Percentiles rank a stretch among this genome's conserved stretches.
Evolutionary conservation across 441 rosid genomes (phyloP).

Genomic region (Gossypium trilobum): DNA sequence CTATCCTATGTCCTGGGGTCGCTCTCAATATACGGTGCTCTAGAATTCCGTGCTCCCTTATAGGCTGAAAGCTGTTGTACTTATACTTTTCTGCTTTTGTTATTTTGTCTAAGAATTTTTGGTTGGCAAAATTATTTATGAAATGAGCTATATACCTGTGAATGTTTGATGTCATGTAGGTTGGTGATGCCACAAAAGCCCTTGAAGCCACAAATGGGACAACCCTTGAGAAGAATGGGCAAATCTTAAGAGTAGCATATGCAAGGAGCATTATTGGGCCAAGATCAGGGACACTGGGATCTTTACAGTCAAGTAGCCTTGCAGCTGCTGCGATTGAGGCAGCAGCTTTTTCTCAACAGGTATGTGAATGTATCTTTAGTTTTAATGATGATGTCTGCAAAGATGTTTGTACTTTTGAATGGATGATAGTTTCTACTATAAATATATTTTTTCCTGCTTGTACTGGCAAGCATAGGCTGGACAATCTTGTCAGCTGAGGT

Average conservation of each 20-base stretch:
- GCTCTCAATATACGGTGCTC: not conserved
- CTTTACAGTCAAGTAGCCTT: slow-evolving; percentile 84
- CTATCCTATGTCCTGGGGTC: not conserved
- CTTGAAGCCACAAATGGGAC: slow-evolving; percentile 86
- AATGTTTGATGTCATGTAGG: slow-evolving; percentile 36
- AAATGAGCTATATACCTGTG: slow-evolving; percentile 8
- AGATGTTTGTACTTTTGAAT: not conserved
- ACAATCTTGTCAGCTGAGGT: not conserved
- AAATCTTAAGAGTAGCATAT: slow-evolving; percentile 80
- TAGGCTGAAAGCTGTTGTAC: not conserved
- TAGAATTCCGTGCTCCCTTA: not conserved
- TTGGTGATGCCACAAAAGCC: slow-evolving; percentile 85
- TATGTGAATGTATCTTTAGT: slow-evolving; percentile 15
- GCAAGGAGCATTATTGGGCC: slow-evolving; percentile 91
- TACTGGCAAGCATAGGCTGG: not conserved
- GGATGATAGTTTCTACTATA: not conserved
- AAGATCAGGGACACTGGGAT: slow-evolving; percentile 55
- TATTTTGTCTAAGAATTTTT: not conserved
- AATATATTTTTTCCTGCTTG: not conserved
- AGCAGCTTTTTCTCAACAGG: slow-evolving; percentile 94
- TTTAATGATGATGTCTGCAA: not conserved
- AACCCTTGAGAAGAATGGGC: slow-evolving; percentile 83
- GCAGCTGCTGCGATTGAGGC: slow-evolving; percentile 99
- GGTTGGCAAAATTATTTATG: slow-evolving; percentile 9
- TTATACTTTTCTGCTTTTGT: not conserved